These are phyloP conservation scores for Emmonsia crescens DNA, from an alignment of 2,329 filamentous ascomycete species.

Conservation along the genomic window DNA sequence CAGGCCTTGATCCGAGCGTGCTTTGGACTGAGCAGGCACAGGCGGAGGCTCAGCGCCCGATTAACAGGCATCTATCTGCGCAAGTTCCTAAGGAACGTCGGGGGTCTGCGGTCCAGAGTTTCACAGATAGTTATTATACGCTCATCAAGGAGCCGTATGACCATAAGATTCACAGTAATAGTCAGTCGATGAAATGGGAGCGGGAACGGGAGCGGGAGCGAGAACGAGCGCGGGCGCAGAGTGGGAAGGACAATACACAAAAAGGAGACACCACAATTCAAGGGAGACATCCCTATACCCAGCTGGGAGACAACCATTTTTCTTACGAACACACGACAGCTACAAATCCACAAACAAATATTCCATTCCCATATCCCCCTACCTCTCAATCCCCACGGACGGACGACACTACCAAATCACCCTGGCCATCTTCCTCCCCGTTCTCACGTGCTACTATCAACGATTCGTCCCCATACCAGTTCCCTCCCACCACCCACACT, in stretches of 20 bases:
- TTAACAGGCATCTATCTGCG: neutral
- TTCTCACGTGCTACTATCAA: neutral
- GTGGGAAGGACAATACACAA: neutral
- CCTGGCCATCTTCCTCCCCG: neutral
- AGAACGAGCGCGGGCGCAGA: neutral
- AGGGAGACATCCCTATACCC: neutral
- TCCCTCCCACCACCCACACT: neutral
- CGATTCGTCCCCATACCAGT: neutral
- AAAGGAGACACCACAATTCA: neutral
- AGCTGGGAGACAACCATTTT: neutral
- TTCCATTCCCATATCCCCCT: neutral
- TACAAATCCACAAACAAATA: neutral
- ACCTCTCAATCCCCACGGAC: neutral
- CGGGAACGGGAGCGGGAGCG: neutral
- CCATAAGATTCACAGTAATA: neutral
- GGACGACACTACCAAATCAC: neutral
- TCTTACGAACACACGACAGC: neutral
- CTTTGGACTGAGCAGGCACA: slow-evolving; percentile 39
- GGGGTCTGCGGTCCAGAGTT: slow-evolving; percentile 6
- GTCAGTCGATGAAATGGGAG: neutral
- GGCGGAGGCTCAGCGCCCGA: slow-evolving; percentile 20
- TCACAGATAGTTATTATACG: slow-evolving; percentile 12
- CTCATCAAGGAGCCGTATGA: slow-evolving; percentile 13
- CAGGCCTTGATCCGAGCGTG: slow-evolving; percentile 35
- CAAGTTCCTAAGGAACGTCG: slow-evolving; percentile 7